These are phyloP conservation scores for Kwoniella botswanensis DNA, from an alignment of 768 basidiomycete genomes.

Conservation along the genomic window DNA sequence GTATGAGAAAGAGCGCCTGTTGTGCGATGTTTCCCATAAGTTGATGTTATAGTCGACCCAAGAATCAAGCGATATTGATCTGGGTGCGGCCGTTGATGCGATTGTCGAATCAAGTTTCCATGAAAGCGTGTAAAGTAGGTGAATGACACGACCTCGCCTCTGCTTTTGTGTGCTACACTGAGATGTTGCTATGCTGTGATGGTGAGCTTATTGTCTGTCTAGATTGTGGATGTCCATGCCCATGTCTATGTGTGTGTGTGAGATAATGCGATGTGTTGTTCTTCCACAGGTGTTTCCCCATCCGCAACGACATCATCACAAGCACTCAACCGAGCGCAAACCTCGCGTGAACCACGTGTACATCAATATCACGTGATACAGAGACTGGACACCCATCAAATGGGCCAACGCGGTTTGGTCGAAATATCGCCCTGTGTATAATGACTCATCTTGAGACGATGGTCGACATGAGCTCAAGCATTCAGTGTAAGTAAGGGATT, in stretches of 20 bases:
- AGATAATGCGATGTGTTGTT: not conserved
- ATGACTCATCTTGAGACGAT: too few relatives aligned
- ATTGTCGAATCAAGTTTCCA: not conserved
- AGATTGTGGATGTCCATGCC: not conserved
- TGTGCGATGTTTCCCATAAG: not conserved
- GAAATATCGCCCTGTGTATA: too few relatives aligned
- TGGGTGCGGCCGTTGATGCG: not conserved
- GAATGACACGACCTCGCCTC: constrained; percentile 8
- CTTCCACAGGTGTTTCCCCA: not conserved
- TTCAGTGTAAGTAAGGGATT: too few relatives aligned
- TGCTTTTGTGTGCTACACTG: not conserved
- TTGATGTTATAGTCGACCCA: not conserved
- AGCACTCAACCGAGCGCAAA: not conserved
- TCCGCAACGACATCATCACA: not conserved
- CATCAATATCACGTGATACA: not conserved
- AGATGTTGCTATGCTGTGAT: not conserved
- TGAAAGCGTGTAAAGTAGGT: not conserved
- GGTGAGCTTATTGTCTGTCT: constrained; percentile 4
- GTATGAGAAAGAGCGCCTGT: not conserved
- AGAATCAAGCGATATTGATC: not conserved
- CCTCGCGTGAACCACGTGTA: not conserved
- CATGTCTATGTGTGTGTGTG: not conserved
- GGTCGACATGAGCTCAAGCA: too few relatives aligned
- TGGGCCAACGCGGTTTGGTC: too few relatives aligned
- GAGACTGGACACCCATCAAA: too few relatives aligned